Base-by-base conservation (phyloP, 2,329 filamentous ascomycete species). In the Aureobasidium sp. region DNA sequence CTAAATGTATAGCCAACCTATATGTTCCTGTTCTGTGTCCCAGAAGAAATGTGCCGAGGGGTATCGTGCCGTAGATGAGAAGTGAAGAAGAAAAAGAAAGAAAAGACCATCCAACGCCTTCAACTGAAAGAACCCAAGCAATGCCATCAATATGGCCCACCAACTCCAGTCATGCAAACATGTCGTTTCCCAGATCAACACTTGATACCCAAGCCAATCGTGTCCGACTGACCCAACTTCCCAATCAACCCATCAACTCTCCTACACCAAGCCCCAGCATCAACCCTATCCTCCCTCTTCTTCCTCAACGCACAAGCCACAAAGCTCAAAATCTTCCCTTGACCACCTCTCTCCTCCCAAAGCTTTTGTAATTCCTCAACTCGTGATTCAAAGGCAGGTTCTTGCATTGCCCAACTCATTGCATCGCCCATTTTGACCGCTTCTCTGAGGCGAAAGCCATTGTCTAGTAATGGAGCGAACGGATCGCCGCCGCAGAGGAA, bases 351-450 rank as follows among this genome's bases (percentile, higher is more conserved):
- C 36, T 33, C 13, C 25, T 23, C 15, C 63, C 63, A 65, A 61
- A 80, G 73, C 15, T 70, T 74, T 67, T 78, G 72, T 77, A 67
- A 66, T 65, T 73, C 73, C 20, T 68, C 69, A 64, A 78, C 67
- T 45, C 76, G 66, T 58, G 73, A 78, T 62, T 70, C 66, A 8
- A 72, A 67, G 2, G 74, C 75, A 13, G 72, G 70, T 48, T 81
- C 79, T 55, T 78, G 78, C 40, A 76, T 74, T 4, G 79, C 73
- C 63, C 77, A 83, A 25, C 73, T 74, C 18, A 84, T 51, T n/a
- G 81, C 77, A 51, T 76, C 72, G 0, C 80, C 82, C 27, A 72
- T 71, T 66, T 81, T 83, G 59, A 83, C 77, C 66, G 81, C 79
- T 63, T 84, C 81, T 3, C 81, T 69, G 58, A 80, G 72, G 67